Percentiles rank a stretch among this genome's conserved stretches.
These are phyloP conservation scores for Periglandula ipomoeae DNA, from an alignment of 2,329 filamentous ascomycete genomes.

Conservation along the genomic window DNA sequence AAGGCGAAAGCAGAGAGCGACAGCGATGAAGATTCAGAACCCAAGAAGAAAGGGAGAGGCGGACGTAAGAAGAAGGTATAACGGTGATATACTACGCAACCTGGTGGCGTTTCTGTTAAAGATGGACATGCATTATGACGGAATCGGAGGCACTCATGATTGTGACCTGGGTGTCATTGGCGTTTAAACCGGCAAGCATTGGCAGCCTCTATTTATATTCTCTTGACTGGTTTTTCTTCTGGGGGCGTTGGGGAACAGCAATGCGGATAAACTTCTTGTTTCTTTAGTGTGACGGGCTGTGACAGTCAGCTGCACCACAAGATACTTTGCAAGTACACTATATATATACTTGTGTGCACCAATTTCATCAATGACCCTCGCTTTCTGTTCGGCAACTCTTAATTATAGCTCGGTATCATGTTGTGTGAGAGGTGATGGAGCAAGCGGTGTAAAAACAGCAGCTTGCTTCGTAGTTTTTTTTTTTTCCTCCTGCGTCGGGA, in stretches of 20 bases:
- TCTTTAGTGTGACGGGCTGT: not conserved
- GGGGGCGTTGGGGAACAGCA: conserved; percentile 16
- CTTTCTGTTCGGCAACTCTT: too few relatives aligned
- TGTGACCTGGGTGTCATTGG: conserved; percentile 10
- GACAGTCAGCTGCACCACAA: not conserved
- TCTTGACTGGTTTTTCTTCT: conserved; percentile 1
- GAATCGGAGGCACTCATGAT: not conserved
- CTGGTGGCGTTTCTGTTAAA: not conserved
- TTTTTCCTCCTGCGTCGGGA: too few relatives aligned
- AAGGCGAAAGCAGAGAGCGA: conserved; percentile 43
- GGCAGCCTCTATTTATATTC: not conserved
- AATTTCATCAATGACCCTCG: too few relatives aligned
- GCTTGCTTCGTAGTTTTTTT: too few relatives aligned
- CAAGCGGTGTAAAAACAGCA: too few relatives aligned
- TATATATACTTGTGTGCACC: too few relatives aligned
- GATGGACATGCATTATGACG: not conserved
- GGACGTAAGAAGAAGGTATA: conserved; percentile 40
- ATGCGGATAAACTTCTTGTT: not conserved
- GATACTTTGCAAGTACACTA: not conserved
- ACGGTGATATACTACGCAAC: not conserved
- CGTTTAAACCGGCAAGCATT: conserved; percentile 16
- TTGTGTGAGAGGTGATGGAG: too few relatives aligned
- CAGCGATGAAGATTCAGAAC: conserved; percentile 40
- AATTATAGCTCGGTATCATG: too few relatives aligned
- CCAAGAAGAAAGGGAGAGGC: conserved; percentile 37